These are phyloP conservation scores for Suhomyces sp. DNA, from an alignment of 805 yeast genomes.

Conservation along the genomic window DNA sequence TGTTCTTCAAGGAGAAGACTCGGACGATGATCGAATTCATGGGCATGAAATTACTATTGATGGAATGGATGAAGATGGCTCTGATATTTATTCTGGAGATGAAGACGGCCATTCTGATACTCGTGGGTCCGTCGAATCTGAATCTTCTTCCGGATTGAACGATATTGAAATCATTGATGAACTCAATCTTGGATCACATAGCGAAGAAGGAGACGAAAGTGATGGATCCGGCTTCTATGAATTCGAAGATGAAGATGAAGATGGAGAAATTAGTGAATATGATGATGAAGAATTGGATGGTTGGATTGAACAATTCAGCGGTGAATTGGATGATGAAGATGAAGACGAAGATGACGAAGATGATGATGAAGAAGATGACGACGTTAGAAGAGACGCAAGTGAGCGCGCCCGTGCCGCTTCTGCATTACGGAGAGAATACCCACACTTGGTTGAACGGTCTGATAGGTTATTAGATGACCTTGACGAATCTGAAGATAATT, in stretches of 20 bases:
- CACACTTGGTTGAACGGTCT: constrained; percentile 3
- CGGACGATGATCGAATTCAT: constrained; percentile 9
- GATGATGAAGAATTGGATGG: constrained; percentile 40
- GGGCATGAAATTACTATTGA: constrained; percentile 18
- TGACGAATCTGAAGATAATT: constrained; percentile 3
- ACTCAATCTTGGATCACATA: constrained; percentile 28
- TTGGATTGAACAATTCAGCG: constrained; percentile 42
- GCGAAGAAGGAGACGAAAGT: constrained; percentile 23
- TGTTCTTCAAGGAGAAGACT: constrained; percentile 20
- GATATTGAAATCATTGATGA: constrained; percentile 39
- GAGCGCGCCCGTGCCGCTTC: too few relatives aligned
- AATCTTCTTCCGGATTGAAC: constrained; percentile 11
- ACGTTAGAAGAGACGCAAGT: neutral
- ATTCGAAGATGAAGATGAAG: constrained; percentile 24
- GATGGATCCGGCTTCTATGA: constrained; percentile 13
- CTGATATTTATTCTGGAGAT: constrained; percentile 34
- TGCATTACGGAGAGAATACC: too few relatives aligned
- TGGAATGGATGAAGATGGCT: constrained; percentile 46
- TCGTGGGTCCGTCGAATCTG: neutral
- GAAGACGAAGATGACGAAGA: constrained; percentile 16
- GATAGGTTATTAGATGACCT: constrained; percentile 1
- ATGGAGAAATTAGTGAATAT: constrained; percentile 27
- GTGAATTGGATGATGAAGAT: constrained; percentile 21
- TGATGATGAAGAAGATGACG: constrained; percentile 1
- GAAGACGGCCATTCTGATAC: constrained; percentile 16